Evolutionary conservation across 768 basidiomycete species (phyloP).

Genomic region (Mycena sanguinolenta): DNA sequence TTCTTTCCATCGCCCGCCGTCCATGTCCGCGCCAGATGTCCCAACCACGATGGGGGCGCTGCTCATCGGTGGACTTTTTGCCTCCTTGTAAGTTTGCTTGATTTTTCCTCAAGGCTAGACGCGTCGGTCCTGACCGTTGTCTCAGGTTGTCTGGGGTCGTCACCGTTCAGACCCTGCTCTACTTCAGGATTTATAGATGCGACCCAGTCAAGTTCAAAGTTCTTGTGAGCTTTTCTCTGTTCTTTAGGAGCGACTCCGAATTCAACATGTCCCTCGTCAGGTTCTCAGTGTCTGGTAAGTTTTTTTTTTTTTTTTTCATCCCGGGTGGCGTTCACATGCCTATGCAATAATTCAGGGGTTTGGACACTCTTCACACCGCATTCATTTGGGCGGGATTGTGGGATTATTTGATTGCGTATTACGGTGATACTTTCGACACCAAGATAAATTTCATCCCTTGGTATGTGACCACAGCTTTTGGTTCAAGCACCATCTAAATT

Average conservation of each 20-base stretch:
- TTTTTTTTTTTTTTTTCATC: constrained; percentile 21
- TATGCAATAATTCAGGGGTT: constrained; percentile 43
- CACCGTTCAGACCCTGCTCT: constrained; percentile 53
- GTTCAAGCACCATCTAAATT: background rate
- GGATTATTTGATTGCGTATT: constrained; percentile 59
- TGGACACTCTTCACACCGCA: constrained; percentile 57
- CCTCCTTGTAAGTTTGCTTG: constrained; percentile 49
- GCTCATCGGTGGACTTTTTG: constrained; percentile 55
- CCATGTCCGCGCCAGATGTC: constrained; percentile 42
- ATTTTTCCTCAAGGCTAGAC: background rate
- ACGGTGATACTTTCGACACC: constrained; percentile 50
- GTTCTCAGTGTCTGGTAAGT: constrained; percentile 46
- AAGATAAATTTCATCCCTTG: constrained; percentile 60
- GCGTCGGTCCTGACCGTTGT: background rate
- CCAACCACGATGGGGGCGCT: constrained; percentile 55
- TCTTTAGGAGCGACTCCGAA: too few relatives aligned
- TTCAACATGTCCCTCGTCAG: constrained; percentile 23
- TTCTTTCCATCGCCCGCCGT: background rate
- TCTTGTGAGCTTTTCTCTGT: constrained; percentile 47
- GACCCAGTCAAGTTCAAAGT: constrained; percentile 48
- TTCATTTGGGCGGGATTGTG: constrained; percentile 57
- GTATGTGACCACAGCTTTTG: constrained; percentile 43
- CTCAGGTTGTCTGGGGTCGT: constrained; percentile 58
- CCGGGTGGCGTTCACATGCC: background rate
- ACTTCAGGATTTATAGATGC: constrained; percentile 53